Conservation (phyloP, 2,329 filamentous ascomycete species). For the Xylariaceae sp. region DNA sequence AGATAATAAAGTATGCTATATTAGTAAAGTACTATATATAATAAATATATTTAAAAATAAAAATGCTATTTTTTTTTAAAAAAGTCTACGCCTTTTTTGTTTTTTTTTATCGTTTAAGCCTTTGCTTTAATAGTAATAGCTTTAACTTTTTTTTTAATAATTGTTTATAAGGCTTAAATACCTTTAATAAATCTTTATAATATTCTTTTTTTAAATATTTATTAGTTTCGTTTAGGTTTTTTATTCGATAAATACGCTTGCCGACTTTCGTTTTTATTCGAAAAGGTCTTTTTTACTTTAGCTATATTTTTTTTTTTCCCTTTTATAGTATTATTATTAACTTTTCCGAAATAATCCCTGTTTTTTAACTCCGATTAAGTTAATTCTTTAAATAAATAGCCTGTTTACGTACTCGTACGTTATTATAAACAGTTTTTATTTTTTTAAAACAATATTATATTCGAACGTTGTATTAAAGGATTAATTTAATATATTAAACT, state of each 20-base stretch:
- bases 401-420: no score
- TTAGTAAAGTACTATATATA: no score
- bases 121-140: background rate
- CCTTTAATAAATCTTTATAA: background rate
- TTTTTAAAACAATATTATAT: background rate
- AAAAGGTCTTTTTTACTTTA: background rate
- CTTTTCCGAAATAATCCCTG: background rate
- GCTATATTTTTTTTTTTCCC: background rate
- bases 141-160: background rate
- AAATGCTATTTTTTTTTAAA: no score
- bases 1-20: no score
- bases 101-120: background rate
- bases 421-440: background rate
- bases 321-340: background rate
- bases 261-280: background rate
- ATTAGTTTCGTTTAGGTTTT: background rate
- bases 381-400: background rate
- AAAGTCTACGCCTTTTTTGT: no score
- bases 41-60: no score
- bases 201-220: background rate
- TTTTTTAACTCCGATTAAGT: background rate
- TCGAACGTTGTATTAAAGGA: background rate
- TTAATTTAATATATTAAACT: background rate
- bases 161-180: background rate
- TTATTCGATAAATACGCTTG: background rate